Evolutionary conservation across 768 basidiomycete genomes (phyloP), one percentile per base, ranked within the genome.

Genomic region (Kwoniella sp.): DNA sequence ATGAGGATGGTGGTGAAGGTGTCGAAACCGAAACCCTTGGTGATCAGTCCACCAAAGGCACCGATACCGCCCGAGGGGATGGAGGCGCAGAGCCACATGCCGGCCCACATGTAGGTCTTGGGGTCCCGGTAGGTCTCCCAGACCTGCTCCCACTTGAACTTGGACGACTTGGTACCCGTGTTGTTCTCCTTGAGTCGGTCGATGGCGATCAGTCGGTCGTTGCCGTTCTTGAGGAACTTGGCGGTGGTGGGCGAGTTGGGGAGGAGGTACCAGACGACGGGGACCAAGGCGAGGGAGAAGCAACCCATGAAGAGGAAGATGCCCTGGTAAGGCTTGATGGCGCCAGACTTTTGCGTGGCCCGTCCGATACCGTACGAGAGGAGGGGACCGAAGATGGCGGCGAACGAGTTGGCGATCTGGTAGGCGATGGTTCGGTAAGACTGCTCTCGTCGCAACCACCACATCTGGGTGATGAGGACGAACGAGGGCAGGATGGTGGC

Each of bases 401-500:
- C 57, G 28, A 39, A 50, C 12, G 56, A 57, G 58, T 63, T 63
- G 34, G 65, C 61, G 26, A 63, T 58, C 39, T 59, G 62, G 27
- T 53, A 64, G 22, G 56, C 56, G 25, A 54, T 52, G 14, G 56
- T 60, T 32, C 62, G 54, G 45, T 57, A 64, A 10, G 62, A 60
- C 39, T 64, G 62, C 40, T 64, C 62, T 19, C 68, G 53, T 50
- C 69, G 50, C 8, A 47, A 39, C 60, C 62, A 70, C 69, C 69
- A 70, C 69, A 70, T 70, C 46, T 67, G 65, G 20, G 78, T 80
- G 45, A 80, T 63, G 25, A 69, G 42, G 46, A 81, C 78, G 67
- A 80, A 80, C 42, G 76, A 76, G 5, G 79, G 79, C 27, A 79
- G 76, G 23, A 81, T 78, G 27, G 46, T 77, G 25, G 78, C 78